Percentiles rank a stretch among this genome's conserved stretches.
These are phyloP conservation scores for Zygosaccharomyces sapae DNA, from an alignment of 1,139 yeast species.

Conservation along the genomic window DNA sequence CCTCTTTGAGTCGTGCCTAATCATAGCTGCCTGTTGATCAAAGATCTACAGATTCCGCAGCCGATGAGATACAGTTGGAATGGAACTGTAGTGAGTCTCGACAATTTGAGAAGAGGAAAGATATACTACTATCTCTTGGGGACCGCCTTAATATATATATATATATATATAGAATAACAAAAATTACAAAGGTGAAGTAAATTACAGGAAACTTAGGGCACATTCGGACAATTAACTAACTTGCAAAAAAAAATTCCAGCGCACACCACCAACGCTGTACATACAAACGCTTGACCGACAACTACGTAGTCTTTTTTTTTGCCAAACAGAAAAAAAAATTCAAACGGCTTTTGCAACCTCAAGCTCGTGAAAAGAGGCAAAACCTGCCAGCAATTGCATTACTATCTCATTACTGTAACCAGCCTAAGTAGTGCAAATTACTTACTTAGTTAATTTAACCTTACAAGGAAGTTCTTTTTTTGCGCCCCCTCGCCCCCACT, in stretches of 20 bases:
- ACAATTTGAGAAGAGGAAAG: background rate
- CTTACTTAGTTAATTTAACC: background rate
- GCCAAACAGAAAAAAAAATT: background rate
- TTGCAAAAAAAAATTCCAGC: conserved; percentile 1
- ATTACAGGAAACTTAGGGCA: background rate
- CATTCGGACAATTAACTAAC: background rate
- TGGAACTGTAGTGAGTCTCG: no score
- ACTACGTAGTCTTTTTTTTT: background rate
- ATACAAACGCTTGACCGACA: background rate
- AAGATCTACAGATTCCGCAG: conserved; percentile 1
- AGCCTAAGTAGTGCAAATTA: background rate
- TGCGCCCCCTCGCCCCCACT: no score
- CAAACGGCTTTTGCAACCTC: background rate
- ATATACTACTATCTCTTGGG: background rate
- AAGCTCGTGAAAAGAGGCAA: no score
- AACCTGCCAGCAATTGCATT: background rate
- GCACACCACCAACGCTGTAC: background rate
- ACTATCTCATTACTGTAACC: background rate
- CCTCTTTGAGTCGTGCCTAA: conserved; percentile 9
- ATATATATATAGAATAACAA: background rate
- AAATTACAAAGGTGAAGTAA: background rate
- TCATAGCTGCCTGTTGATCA: conserved; percentile 7
- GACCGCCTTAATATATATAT: background rate
- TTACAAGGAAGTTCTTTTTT: no score
- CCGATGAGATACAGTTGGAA: background rate